These are phyloP conservation scores for Aspergillus ibericus DNA, from an alignment of 2,329 filamentous ascomycete species.

Conservation along the genomic window DNA sequence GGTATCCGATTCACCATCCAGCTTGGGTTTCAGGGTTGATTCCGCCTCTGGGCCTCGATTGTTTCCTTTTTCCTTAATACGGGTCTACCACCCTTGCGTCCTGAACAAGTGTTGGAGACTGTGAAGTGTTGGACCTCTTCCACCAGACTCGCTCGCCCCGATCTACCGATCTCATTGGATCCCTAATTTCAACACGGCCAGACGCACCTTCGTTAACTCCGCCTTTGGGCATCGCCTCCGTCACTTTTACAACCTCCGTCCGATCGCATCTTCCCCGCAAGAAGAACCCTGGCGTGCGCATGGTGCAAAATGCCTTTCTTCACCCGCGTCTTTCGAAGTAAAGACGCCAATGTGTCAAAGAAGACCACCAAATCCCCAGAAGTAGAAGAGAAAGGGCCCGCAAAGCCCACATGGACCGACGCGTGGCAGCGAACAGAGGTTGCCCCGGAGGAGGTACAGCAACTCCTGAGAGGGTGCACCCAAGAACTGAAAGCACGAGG, in stretches of 20 bases:
- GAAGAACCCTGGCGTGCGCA: conserved; percentile 13
- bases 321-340: conserved; percentile 68
- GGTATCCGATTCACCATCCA: conserved; percentile 8
- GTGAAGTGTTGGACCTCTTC: neutral
- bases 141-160: neutral
- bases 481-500: conserved; percentile 92
- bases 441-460: conserved; percentile 85
- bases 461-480: conserved; percentile 80
- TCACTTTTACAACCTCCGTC: conserved; percentile 5
- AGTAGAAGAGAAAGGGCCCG: conserved; percentile 54
- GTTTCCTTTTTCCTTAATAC: conserved; percentile 5
- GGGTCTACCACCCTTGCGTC: neutral
- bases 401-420: conserved; percentile 81
- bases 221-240: conserved; percentile 12
- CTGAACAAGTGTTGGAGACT: neutral
- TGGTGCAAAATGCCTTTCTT: conserved; percentile 56
- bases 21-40: neutral
- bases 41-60: neutral
- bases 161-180: neutral
- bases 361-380: conserved; percentile 54
- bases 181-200: neutral
- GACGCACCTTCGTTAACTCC: neutral
- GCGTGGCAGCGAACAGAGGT: conserved; percentile 81
- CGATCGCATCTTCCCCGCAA: conserved; percentile 20
- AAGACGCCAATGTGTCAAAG: conserved; percentile 68